Conservation (phyloP, 345 rosid species). For the Streptanthus diversifolius region DNA sequence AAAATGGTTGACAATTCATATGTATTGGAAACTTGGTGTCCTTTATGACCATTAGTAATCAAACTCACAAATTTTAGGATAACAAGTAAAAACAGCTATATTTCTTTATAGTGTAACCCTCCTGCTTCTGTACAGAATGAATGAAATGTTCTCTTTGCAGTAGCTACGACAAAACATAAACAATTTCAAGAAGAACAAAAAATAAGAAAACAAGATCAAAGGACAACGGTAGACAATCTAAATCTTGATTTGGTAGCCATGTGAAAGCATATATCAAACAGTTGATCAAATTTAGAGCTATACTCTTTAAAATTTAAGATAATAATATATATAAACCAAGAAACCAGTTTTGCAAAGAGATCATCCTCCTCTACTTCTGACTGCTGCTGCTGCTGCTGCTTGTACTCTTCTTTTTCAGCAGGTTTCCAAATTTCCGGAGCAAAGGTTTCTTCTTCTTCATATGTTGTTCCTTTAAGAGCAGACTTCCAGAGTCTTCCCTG, state of each 20-base stretch:
- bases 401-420: conserved; percentile 77
- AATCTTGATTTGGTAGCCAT: conserved; percentile 7
- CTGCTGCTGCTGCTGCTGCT: conserved; percentile 37
- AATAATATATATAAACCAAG: conserved; percentile 3
- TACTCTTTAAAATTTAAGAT: neutral
- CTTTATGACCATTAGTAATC: neutral
- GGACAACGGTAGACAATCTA: conserved; percentile 15
- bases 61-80: neutral
- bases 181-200: neutral
- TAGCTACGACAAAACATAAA: neutral
- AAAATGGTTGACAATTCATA: no score
- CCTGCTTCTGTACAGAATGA: conserved; percentile 11
- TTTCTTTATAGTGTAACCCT: neutral
- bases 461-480: conserved; percentile 58
- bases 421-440: conserved; percentile 77
- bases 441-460: conserved; percentile 84
- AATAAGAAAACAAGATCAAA: conserved; percentile 18
- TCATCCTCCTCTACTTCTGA: conserved; percentile 41
- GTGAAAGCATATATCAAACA: neutral
- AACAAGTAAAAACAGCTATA: neutral
- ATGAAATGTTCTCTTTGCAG: neutral
- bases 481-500: conserved; percentile 44
- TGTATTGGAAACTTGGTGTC: no score
- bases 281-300: neutral
- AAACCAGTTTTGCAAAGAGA: neutral